These are phyloP conservation scores for Alternaria sp. DNA, from an alignment of 2,329 filamentous ascomycete genomes.

Conservation along the genomic window DNA sequence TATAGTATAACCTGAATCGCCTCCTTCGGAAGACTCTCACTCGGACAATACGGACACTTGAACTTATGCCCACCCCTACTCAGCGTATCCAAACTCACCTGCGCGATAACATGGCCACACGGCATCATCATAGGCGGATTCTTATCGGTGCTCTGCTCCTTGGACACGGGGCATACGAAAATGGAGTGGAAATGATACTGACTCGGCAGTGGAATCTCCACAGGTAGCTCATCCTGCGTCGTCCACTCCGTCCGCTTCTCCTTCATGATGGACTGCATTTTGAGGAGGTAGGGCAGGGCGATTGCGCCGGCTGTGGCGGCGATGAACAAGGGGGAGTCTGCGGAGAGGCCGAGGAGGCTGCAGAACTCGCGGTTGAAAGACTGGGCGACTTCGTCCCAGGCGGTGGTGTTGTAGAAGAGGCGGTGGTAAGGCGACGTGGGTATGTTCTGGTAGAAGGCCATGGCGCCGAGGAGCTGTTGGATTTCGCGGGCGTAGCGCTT, in stretches of 20 bases:
- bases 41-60: conserved; percentile 97
- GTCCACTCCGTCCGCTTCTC: conserved; percentile 95
- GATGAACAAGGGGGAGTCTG: conserved; percentile 90
- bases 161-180: conserved; percentile 96
- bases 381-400: conserved; percentile 83
- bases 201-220: conserved; percentile 70
- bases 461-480: conserved; percentile 78
- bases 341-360: conserved; percentile 84
- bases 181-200: conserved; percentile 86
- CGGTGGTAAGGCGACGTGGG: conserved; percentile 76
- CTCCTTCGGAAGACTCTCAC: conserved; percentile 78
- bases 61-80: conserved; percentile 75
- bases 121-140: conserved; percentile 98
- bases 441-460: conserved; percentile 80
- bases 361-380: conserved; percentile 96
- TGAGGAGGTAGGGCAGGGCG: conserved; percentile 85
- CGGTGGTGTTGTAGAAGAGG: conserved; percentile 75
- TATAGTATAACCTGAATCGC: conserved; percentile 57
- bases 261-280: conserved; percentile 85
- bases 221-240: conserved; percentile 85
- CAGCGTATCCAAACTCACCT: conserved; percentile 80
- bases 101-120: conserved; percentile 91
- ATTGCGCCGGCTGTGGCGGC: conserved; percentile 92
- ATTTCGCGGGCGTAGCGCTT: conserved; percentile 79
- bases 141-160: conserved; percentile 89